These are phyloP conservation scores for Flaveria brownii DNA, from an alignment of 129 eudicot species.

Conservation along the genomic window DNA sequence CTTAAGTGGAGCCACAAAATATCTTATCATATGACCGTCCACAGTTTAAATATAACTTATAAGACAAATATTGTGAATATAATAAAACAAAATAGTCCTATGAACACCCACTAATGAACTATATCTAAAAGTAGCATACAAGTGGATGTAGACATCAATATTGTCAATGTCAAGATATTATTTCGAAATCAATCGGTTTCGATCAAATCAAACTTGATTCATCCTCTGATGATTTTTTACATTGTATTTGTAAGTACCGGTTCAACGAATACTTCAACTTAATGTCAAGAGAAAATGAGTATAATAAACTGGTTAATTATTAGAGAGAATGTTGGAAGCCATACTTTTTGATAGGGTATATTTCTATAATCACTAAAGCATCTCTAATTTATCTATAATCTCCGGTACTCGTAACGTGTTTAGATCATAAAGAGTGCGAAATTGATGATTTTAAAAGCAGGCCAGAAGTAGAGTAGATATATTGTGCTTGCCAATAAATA, in stretches of 20 bases:
- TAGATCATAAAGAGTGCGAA: too few relatives aligned
- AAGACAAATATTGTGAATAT: background rate
- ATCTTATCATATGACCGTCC: background rate
- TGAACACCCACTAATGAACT: background rate
- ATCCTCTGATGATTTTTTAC: conserved; percentile 9
- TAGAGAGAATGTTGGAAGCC: too few relatives aligned
- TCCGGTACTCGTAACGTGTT: too few relatives aligned
- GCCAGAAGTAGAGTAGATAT: too few relatives aligned
- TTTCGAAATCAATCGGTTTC: conserved; percentile 14
- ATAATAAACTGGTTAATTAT: background rate
- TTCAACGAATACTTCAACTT: background rate
- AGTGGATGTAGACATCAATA: background rate
- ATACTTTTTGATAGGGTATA: too few relatives aligned
- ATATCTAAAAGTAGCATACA: background rate
- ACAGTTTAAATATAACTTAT: background rate
- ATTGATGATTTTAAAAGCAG: too few relatives aligned
- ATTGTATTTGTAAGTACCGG: too few relatives aligned
- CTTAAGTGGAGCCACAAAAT: too few relatives aligned
- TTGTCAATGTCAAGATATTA: background rate
- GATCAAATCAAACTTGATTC: background rate
- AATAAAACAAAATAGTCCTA: background rate
- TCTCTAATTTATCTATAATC: too few relatives aligned
- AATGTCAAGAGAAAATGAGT: background rate
- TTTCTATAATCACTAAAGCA: too few relatives aligned
- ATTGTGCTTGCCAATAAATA: too few relatives aligned